phyloP scores from a whole-genome alignment of 345 rosid genomes.

The Gossypium anomalum region DNA sequence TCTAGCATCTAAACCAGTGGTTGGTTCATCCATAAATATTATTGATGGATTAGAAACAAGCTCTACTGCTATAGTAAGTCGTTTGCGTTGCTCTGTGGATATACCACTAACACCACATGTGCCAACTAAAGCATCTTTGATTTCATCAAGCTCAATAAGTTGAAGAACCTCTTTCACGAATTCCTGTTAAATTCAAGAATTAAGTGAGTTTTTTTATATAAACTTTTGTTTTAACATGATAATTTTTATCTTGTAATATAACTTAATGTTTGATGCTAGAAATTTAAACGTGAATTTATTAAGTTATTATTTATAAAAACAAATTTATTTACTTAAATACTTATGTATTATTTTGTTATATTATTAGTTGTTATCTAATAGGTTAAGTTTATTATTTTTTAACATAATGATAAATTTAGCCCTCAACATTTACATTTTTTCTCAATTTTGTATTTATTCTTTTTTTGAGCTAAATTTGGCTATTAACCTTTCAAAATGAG shows the following conservation, averaged over 20 bases:
- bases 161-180: slow-evolving; percentile 45
- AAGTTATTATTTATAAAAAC: too few relatives aligned
- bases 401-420: too few relatives aligned
- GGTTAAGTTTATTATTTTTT: too few relatives aligned
- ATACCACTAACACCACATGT: slow-evolving; percentile 40
- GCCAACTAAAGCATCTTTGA: slow-evolving; percentile 46
- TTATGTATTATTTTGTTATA: too few relatives aligned
- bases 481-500: too few relatives aligned
- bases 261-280: not conserved
- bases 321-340: too few relatives aligned
- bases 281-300: not conserved
- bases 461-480: too few relatives aligned
- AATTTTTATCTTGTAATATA: not conserved
- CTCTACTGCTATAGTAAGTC: slow-evolving; percentile 55
- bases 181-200: slow-evolving; percentile 21
- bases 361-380: too few relatives aligned
- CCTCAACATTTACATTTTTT: too few relatives aligned
- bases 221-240: not conserved
- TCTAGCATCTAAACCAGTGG: slow-evolving; percentile 54
- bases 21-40: slow-evolving; percentile 63
- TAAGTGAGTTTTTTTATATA: not conserved
- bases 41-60: slow-evolving; percentile 53
- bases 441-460: too few relatives aligned
- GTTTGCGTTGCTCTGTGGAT: slow-evolving; percentile 50
- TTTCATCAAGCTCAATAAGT: slow-evolving; percentile 46